Evolutionary conservation across 2,329 filamentous ascomycete genomes (phyloP).

Genomic region (Chaetoscypha palmicola): DNA sequence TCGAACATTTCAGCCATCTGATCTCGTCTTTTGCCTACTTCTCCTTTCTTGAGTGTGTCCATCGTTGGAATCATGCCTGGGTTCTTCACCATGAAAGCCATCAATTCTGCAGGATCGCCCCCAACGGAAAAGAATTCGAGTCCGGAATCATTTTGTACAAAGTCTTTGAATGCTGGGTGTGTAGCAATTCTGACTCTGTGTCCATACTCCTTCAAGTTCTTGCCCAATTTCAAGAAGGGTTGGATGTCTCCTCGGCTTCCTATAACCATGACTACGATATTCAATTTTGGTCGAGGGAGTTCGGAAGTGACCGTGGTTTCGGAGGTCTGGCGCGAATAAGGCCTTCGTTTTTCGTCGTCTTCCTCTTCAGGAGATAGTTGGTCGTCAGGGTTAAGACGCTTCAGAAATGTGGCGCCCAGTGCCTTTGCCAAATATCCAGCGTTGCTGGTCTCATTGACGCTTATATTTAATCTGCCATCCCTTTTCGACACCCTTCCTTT

Average conservation of each 20-base stretch:
- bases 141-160: conserved; percentile 63
- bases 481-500: conserved; percentile 57
- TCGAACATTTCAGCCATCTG: conserved; percentile 78
- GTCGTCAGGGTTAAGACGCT: conserved; percentile 37
- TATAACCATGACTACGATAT: conserved; percentile 80
- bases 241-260: conserved; percentile 75
- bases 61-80: conserved; percentile 69
- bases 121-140: conserved; percentile 78
- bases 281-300: conserved; percentile 38
- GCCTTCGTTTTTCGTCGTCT: conserved; percentile 29
- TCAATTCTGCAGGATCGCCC: conserved; percentile 71
- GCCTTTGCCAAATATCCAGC: conserved; percentile 69
- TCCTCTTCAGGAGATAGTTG: neutral
- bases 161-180: conserved; percentile 69
- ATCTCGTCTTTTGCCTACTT: conserved; percentile 59
- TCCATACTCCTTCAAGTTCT: conserved; percentile 64
- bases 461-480: conserved; percentile 66
- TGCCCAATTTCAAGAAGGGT: conserved; percentile 69
- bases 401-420: conserved; percentile 55
- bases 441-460: conserved; percentile 62
- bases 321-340: conserved; percentile 16
- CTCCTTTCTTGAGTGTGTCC: conserved; percentile 64
- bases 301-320: conserved; percentile 15
- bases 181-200: conserved; percentile 74
- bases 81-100: conserved; percentile 83